Evolutionary conservation across 2,329 filamentous ascomycete genomes (phyloP).

Genomic region (Neonectria magnoliae): DNA sequence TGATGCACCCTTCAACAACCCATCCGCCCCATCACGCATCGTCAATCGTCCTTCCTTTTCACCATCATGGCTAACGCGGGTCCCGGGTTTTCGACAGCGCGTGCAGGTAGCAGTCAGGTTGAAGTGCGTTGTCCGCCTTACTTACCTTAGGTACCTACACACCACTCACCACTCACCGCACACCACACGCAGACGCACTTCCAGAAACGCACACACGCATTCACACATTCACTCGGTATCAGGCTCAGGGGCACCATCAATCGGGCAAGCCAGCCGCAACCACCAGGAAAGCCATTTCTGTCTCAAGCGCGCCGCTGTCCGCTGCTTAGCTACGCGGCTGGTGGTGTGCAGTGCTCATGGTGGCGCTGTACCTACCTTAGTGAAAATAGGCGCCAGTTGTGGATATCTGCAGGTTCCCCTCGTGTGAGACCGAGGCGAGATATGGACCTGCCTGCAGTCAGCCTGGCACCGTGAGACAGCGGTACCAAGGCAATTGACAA

Average conservation of each 20-base stretch:
- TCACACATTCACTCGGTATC: conserved; percentile 3
- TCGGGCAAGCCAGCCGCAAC: not conserved
- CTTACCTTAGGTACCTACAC: conserved; percentile 17
- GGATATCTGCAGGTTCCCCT: conserved; percentile 12
- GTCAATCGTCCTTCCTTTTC: not conserved
- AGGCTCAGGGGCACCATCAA: conserved; percentile 34
- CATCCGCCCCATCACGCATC: not conserved
- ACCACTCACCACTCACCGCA: not conserved
- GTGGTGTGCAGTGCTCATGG: not conserved
- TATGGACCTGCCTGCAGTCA: conserved; percentile 2
- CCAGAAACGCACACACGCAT: conserved; percentile 5
- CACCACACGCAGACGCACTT: conserved; percentile 8
- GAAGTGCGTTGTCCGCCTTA: not conserved
- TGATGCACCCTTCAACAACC: conserved; percentile 29
- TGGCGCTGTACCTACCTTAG: conserved; percentile 23
- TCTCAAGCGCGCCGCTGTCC: not conserved
- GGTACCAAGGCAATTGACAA: not conserved
- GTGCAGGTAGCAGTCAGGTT: not conserved
- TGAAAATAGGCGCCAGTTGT: conserved; percentile 16
- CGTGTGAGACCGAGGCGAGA: not conserved
- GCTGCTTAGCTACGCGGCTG: not conserved
- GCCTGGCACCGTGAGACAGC: not conserved
- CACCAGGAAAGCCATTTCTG: not conserved
- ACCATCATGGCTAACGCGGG: not conserved
- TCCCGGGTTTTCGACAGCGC: not conserved